Base-by-base conservation (phyloP, 169 alveolate species). In the Plasmodium sp. region DNA sequence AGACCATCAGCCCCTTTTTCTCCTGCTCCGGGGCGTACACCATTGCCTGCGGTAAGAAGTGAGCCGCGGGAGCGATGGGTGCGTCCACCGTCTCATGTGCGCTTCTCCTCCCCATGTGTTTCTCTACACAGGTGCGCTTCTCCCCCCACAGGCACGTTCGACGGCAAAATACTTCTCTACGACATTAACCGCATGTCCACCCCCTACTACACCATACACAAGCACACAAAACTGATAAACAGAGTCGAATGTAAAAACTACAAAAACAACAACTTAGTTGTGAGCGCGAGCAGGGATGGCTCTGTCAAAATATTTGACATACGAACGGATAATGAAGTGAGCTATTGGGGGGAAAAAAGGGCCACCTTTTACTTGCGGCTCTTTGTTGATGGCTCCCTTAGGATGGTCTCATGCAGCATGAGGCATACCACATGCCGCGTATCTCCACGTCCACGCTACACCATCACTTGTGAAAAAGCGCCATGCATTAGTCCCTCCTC, bases 241-340 rank as follows among this genome's bases (percentile, higher is more conserved):
- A 84, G 97, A 9, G 95, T 98, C 10, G 98, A 98, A 75, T 98
- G 99, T 18, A 97, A 96, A 12, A 96, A 97, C 9, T 97, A 96
- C 74, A 95, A 96, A 79, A 98, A 98, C 22, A 98, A 98, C 34
- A 98, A 98, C n/a, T 98, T 97, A 84, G 93, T 98, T 5, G 98
- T 97, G 10, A 97, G 98, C 14, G 98, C 96, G n/a, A 95, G 96
- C 45, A 94, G 97, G 90, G 98, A 96, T 95, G 98, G 97, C 12
- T 92, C 98, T 81, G 99, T 97, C 14, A 96, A 98, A 97, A 98
- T 98, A 22, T 98, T 98, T 98, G 99, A 98, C 86, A 98, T 98
- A 3, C 84, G 99, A 86, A 95, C 97, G 67, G 48, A 90, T 41
- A 56, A 67, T 34, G 94, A 90, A 27, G 94, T 90, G 74, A 54